Conservation (phyloP, 768 basidiomycete genomes). For the Tulasnella sp. region DNA sequence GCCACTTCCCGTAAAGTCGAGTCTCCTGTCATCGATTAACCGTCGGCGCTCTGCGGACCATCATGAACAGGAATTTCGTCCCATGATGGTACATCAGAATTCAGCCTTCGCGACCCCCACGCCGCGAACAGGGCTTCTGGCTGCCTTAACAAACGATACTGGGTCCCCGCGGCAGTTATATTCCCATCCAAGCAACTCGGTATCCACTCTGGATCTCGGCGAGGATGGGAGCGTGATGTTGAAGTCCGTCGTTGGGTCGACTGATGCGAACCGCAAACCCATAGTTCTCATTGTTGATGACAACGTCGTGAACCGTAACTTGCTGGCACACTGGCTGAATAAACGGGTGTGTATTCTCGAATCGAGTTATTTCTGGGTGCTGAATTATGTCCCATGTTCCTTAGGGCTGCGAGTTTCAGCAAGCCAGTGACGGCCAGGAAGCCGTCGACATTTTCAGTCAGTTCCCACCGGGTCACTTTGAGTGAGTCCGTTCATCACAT, state of each 20-base stretch:
- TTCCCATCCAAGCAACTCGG: too few relatives aligned
- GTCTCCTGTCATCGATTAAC: conserved; percentile 12
- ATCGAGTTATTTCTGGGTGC: too few relatives aligned
- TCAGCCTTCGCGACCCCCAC: conserved; percentile 32
- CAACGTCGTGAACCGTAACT: conserved; percentile 70
- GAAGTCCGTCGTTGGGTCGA: conserved; percentile 49
- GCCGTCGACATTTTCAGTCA: conserved; percentile 64
- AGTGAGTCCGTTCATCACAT: conserved; percentile 42
- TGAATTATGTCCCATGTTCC: too few relatives aligned
- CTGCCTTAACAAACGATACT: too few relatives aligned
- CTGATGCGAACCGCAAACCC: conserved; percentile 32
- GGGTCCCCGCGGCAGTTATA: too few relatives aligned
- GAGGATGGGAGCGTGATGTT: conserved; percentile 52
- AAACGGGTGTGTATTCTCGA: conserved; percentile 25
- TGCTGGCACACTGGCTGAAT: conserved; percentile 39
- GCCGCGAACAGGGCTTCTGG: too few relatives aligned
- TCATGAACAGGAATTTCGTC: conserved; percentile 28
- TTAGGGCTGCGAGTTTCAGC: conserved; percentile 61
- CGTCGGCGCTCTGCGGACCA: conserved; percentile 44
- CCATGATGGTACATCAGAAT: conserved; percentile 39
- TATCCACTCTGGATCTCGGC: conserved; percentile 26
- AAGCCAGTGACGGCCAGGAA: conserved; percentile 75
- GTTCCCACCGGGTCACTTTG: conserved; percentile 60
- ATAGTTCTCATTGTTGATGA: conserved; percentile 84
- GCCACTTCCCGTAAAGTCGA: background rate